Percentiles rank a stretch among this genome's conserved stretches.
phyloP scores from a whole-genome alignment of 768 basidiomycete species.

The Steccherinum ochraceum region DNA sequence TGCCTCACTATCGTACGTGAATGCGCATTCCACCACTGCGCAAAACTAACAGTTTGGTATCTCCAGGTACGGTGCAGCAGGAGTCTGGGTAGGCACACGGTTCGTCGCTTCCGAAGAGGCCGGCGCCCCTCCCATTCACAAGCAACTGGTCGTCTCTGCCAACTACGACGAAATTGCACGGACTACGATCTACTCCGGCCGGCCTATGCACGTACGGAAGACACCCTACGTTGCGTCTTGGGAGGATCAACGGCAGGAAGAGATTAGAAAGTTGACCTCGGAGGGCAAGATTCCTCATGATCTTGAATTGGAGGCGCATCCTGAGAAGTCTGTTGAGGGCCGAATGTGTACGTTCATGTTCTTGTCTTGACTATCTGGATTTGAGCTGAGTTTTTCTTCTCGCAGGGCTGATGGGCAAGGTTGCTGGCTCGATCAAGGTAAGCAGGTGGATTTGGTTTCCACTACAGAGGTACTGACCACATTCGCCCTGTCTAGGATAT shows the following conservation, averaged over 20 bases:
- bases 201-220: conserved; percentile 77
- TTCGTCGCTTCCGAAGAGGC: conserved; percentile 82
- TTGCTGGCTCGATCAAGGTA: conserved; percentile 64
- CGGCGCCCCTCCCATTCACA: conserved; percentile 69
- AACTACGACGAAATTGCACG: conserved; percentile 71
- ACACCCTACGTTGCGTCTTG: conserved; percentile 76
- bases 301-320: conserved; percentile 60
- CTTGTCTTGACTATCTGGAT: neutral
- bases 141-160: conserved; percentile 58
- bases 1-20: conserved; percentile 55
- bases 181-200: conserved; percentile 71
- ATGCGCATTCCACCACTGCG: neutral
- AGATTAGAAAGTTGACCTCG: conserved; percentile 52
- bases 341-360: conserved; percentile 43
- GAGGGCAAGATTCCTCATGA: conserved; percentile 74
- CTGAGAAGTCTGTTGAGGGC: conserved; percentile 57
- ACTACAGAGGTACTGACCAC: too few relatives aligned
- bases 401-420: conserved; percentile 73
- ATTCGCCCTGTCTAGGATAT: conserved; percentile 55
- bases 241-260: conserved; percentile 56
- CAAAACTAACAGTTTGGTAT: neutral
- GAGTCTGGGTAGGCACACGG: conserved; percentile 85
- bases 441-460: too few relatives aligned
- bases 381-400: too few relatives aligned
- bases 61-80: conserved; percentile 70